phyloP scores from a whole-genome alignment of 768 basidiomycete species.

The Macrocybe gigantea region DNA sequence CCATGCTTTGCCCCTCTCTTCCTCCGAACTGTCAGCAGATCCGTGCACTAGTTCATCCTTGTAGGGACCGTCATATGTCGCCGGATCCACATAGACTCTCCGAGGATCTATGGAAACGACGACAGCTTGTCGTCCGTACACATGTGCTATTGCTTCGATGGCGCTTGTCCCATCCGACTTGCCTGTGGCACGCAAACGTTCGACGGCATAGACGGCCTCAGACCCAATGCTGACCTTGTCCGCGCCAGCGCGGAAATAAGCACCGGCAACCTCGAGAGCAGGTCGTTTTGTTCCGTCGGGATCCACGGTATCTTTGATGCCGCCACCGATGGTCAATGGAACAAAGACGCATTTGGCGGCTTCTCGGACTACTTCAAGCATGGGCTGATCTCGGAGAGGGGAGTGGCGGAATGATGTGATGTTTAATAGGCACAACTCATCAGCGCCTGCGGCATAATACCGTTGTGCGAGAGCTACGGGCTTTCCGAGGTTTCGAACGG shows the following conservation, averaged over 20 bases:
- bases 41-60: slow-evolving; percentile 54
- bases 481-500: slow-evolving; percentile 95
- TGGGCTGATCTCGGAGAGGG: slow-evolving; percentile 93
- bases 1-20: slow-evolving; percentile 76
- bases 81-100: slow-evolving; percentile 69
- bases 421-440: slow-evolving; percentile 96
- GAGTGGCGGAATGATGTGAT: slow-evolving; percentile 99
- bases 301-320: slow-evolving; percentile 93
- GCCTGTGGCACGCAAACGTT: slow-evolving; percentile 56
- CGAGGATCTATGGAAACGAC: slow-evolving; percentile 96
- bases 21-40: slow-evolving; percentile 36
- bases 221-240: slow-evolving; percentile 98
- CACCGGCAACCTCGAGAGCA: slow-evolving; percentile 91
- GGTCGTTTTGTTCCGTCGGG: slow-evolving; percentile 86
- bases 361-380: slow-evolving; percentile 91
- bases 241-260: slow-evolving; percentile 95
- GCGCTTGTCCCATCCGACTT: slow-evolving; percentile 70
- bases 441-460: slow-evolving; percentile 86
- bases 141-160: slow-evolving; percentile 87
- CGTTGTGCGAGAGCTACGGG: slow-evolving; percentile 85
- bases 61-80: slow-evolving; percentile 65
- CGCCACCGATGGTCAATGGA: slow-evolving; percentile 97
- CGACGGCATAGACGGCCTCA: slow-evolving; percentile 93
- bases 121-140: slow-evolving; percentile 94
- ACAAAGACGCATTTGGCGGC: slow-evolving; percentile 91